These are phyloP conservation scores for Ophiocordyceps polyrhachis-furcata DNA, from an alignment of 2,329 filamentous ascomycete genomes.

Conservation along the genomic window DNA sequence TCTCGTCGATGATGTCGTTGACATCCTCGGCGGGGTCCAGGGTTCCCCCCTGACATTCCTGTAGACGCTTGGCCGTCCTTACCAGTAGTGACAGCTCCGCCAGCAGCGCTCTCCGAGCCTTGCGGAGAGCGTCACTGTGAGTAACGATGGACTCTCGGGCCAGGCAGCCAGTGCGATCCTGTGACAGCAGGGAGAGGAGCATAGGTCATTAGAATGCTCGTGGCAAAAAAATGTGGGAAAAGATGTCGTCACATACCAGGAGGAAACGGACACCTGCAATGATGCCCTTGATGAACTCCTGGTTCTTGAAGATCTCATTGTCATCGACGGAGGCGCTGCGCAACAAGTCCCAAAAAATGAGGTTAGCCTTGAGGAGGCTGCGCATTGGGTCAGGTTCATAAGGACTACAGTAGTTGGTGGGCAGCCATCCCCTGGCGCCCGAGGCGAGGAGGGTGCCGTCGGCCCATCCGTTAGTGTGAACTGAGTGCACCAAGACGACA, in stretches of 20 bases:
- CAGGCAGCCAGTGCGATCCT: constrained; percentile 80
- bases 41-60: constrained; percentile 45
- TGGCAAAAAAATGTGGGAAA: neutral
- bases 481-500: constrained; percentile 82
- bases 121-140: constrained; percentile 54
- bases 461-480: constrained; percentile 97
- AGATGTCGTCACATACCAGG: constrained; percentile 40
- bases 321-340: constrained; percentile 60
- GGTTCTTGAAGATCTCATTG: constrained; percentile 63
- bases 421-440: constrained; percentile 82
- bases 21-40: constrained; percentile 33
- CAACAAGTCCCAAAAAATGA: constrained; percentile 84
- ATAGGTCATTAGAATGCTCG: neutral
- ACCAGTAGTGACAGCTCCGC: constrained; percentile 81
- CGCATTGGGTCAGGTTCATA: constrained; percentile 82
- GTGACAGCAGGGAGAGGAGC: neutral
- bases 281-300: constrained; percentile 86
- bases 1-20: constrained; percentile 71
- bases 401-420: constrained; percentile 93
- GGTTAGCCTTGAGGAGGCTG: constrained; percentile 65
- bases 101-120: constrained; percentile 69
- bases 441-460: constrained; percentile 80
- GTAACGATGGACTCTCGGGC: constrained; percentile 65
- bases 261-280: constrained; percentile 86
- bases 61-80: constrained; percentile 70